Evolutionary conservation across 2,329 filamentous ascomycete genomes (phyloP).

Genomic region (Fusarium circinatum): DNA sequence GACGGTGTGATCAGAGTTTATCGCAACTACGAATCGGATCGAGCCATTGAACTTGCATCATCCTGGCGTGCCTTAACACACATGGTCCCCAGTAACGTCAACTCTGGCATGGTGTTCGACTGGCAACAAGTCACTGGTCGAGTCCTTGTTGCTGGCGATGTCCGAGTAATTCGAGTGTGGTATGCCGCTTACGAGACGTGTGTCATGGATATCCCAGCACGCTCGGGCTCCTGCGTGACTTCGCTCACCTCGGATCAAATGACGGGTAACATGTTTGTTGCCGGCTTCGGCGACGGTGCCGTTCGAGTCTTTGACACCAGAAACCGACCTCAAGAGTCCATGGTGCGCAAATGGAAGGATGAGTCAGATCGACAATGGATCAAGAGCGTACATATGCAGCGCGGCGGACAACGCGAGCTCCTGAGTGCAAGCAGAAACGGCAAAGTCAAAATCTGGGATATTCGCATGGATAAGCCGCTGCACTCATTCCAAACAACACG

Average conservation of each 20-base stretch:
- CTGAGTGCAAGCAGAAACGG: constrained; percentile 91
- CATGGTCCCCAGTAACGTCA: constrained; percentile 92
- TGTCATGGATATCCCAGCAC: constrained; percentile 90
- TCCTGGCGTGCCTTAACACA: constrained; percentile 93
- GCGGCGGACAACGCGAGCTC: constrained; percentile 90
- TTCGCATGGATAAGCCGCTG: constrained; percentile 83
- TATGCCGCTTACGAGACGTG: constrained; percentile 94
- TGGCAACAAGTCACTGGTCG: constrained; percentile 99
- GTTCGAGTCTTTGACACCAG: constrained; percentile 95
- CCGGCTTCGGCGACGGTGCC: constrained; percentile 94
- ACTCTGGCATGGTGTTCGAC: constrained; percentile 95
- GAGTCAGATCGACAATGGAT: constrained; percentile 89
- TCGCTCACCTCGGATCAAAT: constrained; percentile 97
- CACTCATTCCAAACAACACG: constrained; percentile 79
- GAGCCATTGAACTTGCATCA: constrained; percentile 84
- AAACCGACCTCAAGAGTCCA: constrained; percentile 82
- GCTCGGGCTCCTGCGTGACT: constrained; percentile 94
- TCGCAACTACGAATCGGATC: constrained; percentile 85
- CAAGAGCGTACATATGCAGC: constrained; percentile 95
- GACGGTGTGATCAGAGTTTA: constrained; percentile 96
- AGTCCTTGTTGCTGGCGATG: constrained; percentile 94
- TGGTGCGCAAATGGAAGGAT: constrained; percentile 97
- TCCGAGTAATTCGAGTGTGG: constrained; percentile 96
- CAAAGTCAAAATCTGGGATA: constrained; percentile 95
- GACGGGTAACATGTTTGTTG: constrained; percentile 94